Evolutionary conservation across 441 rosid genomes (phyloP), one percentile per base, ranked within the genome.

Genomic region (Brassica hybrid): DNA sequence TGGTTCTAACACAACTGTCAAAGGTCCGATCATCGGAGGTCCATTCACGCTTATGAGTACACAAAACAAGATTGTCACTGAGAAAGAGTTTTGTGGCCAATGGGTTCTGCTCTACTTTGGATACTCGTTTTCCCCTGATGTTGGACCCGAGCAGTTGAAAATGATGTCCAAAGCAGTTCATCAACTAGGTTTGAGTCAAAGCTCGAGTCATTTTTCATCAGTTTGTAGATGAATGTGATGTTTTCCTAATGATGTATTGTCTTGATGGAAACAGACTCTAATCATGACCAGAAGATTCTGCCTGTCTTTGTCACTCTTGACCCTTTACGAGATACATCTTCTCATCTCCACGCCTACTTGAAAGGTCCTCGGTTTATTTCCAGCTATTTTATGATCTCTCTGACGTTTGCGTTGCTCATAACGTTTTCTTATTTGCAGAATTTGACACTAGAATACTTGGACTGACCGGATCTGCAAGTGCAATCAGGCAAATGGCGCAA

Each of bases 101-200:
- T 94, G 97, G 98, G 80, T 86, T 79, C 84, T 92, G 58, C 82
- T 94, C 36, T 88, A 91, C 86, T 94, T 94, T 57, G 98, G 98
- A 25, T 92, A 92, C 80, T 88, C 98, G 19, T 89, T 83, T 74
- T 91, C 97, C 30, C 98, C 98, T 21, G 98, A 92, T 88, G 84
- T 87, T 72, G 95, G 97, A 45, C 98, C 96, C 0, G 94, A 87
- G 63, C 95, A 93, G 69, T 41, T 90, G 18, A 79, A 77, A 77
- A 80, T 87, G 67, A 82, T 89, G 81, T 83, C 89, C 50, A 81
- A 84, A 80, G 85, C 91, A 32, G 75, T 87, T 68, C 84, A 84
- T 72, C 78, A 27, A 61, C 62, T 94, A 86, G 99, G 98, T 94
- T 71, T 77, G 88, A 57, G 18, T 77, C 64, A n/a, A 14, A 68